Evolutionary conservation across 768 basidiomycete species (phyloP).

Genomic region (Russula ochroleuca): DNA sequence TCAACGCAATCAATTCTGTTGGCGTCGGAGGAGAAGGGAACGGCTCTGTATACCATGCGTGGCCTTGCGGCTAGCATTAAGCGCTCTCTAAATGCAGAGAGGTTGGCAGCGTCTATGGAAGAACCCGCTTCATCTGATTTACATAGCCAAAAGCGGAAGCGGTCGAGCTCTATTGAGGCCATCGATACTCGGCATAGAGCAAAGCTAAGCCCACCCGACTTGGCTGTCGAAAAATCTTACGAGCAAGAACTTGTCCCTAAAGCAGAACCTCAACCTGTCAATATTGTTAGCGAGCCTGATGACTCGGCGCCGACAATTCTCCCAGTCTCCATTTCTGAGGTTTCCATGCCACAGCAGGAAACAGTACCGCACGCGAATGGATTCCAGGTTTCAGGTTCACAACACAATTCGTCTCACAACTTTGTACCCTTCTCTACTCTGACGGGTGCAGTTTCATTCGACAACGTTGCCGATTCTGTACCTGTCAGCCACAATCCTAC

Average conservation of each 20-base stretch:
- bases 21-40: slow-evolving; percentile 9
- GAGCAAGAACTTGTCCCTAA: not conserved
- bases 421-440: slow-evolving; percentile 21
- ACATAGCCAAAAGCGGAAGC: not conserved
- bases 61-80: slow-evolving; percentile 24
- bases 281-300: not conserved
- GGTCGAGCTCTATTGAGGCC: not conserved
- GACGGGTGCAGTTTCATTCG: slow-evolving; percentile 21
- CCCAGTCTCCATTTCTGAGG: not conserved
- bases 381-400: not conserved
- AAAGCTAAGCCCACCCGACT: not conserved
- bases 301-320: not conserved
- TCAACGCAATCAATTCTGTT: slow-evolving; percentile 17
- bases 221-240: not conserved
- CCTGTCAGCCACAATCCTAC: not conserved
- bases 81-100: slow-evolving; percentile 21
- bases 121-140: not conserved
- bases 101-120: slow-evolving; percentile 7
- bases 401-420: not conserved
- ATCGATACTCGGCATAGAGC: not conserved
- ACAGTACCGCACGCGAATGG: not conserved
- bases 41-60: slow-evolving; percentile 12
- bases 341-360: not conserved
- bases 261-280: not conserved
- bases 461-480: not conserved